Base-by-base conservation (phyloP, 495 filamentous ascomycete species). In the Acidomyces sp. region DNA sequence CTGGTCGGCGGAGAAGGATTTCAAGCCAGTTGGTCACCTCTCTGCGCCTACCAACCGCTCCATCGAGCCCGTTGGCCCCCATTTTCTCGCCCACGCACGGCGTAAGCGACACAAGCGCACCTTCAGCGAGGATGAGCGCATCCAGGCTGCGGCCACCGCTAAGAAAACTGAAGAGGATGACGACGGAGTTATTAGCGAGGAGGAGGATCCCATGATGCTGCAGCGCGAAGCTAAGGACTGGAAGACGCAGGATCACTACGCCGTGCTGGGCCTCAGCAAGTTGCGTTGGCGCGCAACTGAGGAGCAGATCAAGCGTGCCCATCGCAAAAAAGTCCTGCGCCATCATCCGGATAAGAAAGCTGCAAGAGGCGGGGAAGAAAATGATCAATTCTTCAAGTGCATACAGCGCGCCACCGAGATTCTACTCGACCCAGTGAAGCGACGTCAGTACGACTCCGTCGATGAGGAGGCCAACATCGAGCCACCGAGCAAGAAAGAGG, bases 331-430 rank as follows among this genome's bases (percentile, higher is more conserved):
- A 78, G 90, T 96, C 41, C 79, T 97, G 26, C 85, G 83, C 66
- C 90, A 97, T 61, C 90, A 97, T 58, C 90, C 90, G 40, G 90
- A 97, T 57, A 97, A 97, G 79, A 93, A 90, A 67, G 90, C 90
- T 21, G 88, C 90, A 26, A 71, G 77, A 26, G 85, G 90, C 46
- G 72, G 68, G 45, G 77, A 77, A 49, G 86, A 97, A 62, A 86
- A 93, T 65, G 90, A 97, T 64, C 81, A 78, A 54, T 97, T 97
- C 73, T 97, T 97, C 80, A 97, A 97, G 72, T 97, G 90, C 63
- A 97, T 97, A 61, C 90, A 97, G 69, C 94, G 93, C 62, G 90
- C 90, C 44, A 88, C 78, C 54, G 90, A 97, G 58, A 69, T 95
- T 40, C 81, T 97, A 13, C 70, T 81, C 28, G 90, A 97, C 68